Evolutionary conservation across 352 stramenopile genomes (phyloP), one percentile per base, ranked within the genome.

Genomic region (Phytophthora kernoviae): DNA sequence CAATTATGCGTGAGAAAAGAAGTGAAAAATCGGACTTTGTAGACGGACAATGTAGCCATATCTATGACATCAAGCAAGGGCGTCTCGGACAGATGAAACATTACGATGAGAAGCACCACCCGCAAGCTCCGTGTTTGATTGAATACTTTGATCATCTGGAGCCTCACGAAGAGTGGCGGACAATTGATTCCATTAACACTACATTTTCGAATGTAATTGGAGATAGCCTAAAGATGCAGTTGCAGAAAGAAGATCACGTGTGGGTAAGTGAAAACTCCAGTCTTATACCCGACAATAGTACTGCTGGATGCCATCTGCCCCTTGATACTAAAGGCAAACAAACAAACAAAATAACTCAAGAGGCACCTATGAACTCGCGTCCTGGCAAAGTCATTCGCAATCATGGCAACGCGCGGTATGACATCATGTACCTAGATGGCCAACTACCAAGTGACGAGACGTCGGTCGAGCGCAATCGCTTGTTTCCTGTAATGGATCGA

Each of bases 181-280:
- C 68, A 5, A 63, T 68, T 17, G 58, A 68, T 9, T 70, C 61
- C 17, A 65, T 89, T 3, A 71, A 81, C 40, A 67, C 72, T 11
- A 70, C 64, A n/a, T 65, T 75, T n/a, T 46, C 26, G 5, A 44
- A 67, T 0, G 60, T 84, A 5, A 27, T 62, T 1, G 71, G 71
- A 4, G 40, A 39, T 4, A 51, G 75, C 14, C 21, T 89, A 4
- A 43, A 58, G 32, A 39, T 55, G 0, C 76, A 84, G 24, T 34
- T 90, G 2, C 53, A 41, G 20, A 73, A 64, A 45, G 74, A 88
- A 34, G 80, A 90, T 30, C 75, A 75, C 17, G 77, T 90, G 1
- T 41, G 56, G 7, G 75, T 90, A 1, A 44, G 34, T 40, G 18
- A 7, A 49, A 24, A 21, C 4, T 6, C n/a, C 40, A 15, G 17